These are phyloP conservation scores for Luffa aegyptiaca DNA, from an alignment of 306 rosid species.

Conservation along the genomic window DNA sequence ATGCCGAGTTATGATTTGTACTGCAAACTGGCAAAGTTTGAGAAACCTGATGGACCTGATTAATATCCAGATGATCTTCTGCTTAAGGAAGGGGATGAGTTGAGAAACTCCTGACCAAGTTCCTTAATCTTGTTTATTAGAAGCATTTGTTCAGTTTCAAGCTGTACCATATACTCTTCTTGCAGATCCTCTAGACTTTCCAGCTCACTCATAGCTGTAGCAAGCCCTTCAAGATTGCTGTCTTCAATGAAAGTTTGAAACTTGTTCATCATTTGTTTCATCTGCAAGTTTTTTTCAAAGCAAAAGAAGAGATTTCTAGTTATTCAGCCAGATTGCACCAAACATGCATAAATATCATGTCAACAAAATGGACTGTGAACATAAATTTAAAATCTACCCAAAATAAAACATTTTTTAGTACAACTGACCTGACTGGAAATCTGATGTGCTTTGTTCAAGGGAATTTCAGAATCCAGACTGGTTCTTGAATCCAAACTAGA, in stretches of 20 bases:
- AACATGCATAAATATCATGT: not conserved
- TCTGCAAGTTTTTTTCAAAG: conserved; percentile 28
- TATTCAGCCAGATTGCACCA: not conserved
- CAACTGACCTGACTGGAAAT: conserved; percentile 65
- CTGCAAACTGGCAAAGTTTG: not conserved
- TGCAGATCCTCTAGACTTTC: conserved; percentile 66
- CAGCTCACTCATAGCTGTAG: conserved; percentile 51
- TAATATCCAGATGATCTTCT: conserved; percentile 21
- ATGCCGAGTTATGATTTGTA: not conserved
- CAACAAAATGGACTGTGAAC: not conserved
- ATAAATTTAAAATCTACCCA: not conserved
- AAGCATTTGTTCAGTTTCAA: conserved; percentile 79
- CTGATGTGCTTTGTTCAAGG: conserved; percentile 48
- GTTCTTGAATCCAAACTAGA: conserved; percentile 23
- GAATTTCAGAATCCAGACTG: conserved; percentile 58
- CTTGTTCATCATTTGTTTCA: conserved; percentile 64
- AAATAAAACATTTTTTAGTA: not conserved
- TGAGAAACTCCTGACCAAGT: conserved; percentile 64
- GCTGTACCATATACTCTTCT: conserved; percentile 64
- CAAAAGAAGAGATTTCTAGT: not conserved
- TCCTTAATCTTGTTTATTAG: conserved; percentile 77
- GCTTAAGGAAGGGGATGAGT: conserved; percentile 51
- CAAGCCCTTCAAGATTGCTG: conserved; percentile 57
- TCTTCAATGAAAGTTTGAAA: conserved; percentile 47
- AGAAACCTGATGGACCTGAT: not conserved